phyloP scores from a whole-genome alignment of 495 filamentous ascomycete genomes.

The Astrothelium macrocarpum region DNA sequence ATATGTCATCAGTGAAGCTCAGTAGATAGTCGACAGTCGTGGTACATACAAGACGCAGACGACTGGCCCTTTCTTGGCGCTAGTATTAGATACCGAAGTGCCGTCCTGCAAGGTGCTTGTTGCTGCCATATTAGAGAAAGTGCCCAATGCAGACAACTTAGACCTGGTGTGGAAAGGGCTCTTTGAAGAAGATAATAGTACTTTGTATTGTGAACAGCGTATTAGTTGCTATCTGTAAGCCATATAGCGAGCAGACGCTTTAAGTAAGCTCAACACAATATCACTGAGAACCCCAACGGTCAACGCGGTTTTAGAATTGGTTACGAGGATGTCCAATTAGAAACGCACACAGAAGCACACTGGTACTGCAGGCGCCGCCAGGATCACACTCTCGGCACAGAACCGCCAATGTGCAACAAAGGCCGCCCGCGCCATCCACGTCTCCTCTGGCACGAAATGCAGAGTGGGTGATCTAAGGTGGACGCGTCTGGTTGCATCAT shows the following conservation, averaged over 20 bases:
- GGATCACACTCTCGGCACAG: not conserved
- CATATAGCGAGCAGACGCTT: not conserved
- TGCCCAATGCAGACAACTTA: not conserved
- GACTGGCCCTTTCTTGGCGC: conserved; percentile 37
- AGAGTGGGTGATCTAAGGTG: not conserved
- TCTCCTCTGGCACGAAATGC: not conserved
- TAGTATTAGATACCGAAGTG: not conserved
- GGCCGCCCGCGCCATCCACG: not conserved
- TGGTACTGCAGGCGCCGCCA: not conserved
- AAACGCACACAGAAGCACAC: not conserved
- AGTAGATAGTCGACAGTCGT: not conserved
- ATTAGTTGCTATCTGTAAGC: not conserved
- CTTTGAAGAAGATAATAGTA: not conserved
- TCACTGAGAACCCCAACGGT: not conserved
- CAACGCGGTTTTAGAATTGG: not conserved
- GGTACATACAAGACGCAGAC: conserved; percentile 54
- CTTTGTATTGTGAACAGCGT: not conserved
- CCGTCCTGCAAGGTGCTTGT: not conserved
- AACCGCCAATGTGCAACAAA: not conserved
- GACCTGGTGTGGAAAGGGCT: not conserved
- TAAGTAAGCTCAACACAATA: not conserved
- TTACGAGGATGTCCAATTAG: not conserved
- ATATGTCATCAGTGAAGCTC: not conserved
- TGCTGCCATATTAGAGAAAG: conserved; percentile 1
- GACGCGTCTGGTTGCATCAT: not conserved